Percentiles rank a stretch among this genome's conserved stretches.
Conservation (phyloP, 1,284 basidiomycete genomes). For the Erythrobasidium hasegawianum region DNA sequence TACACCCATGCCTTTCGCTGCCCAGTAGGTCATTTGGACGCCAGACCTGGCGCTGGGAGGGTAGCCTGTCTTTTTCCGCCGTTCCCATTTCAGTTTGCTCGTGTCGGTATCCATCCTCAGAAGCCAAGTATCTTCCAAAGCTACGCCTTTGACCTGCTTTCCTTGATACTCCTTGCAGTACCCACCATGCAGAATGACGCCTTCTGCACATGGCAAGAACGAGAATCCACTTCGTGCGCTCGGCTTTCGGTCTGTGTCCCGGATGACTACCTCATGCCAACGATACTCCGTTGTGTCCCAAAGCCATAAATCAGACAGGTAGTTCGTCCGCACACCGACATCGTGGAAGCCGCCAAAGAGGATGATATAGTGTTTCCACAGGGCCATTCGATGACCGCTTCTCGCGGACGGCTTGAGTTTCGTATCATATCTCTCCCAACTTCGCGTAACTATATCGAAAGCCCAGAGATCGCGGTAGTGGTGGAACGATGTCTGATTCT, state of each 20-base stretch:
- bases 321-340: constrained; percentile 39
- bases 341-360: constrained; percentile 61
- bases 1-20: constrained; percentile 60
- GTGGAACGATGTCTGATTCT: constrained; percentile 82
- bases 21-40: constrained; percentile 80
- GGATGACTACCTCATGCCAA: constrained; percentile 76
- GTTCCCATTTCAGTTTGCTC: constrained; percentile 73
- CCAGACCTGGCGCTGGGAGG: constrained; percentile 61
- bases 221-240: constrained; percentile 80
- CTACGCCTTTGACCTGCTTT: constrained; percentile 77
- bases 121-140: constrained; percentile 88
- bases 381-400: constrained; percentile 84
- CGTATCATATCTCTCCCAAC: constrained; percentile 86
- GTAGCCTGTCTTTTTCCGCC: constrained; percentile 72
- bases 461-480: constrained; percentile 78
- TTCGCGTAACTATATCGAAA: constrained; percentile 65
- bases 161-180: constrained; percentile 89
- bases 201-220: constrained; percentile 73
- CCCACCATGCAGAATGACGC: constrained; percentile 79
- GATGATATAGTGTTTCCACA: constrained; percentile 83
- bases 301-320: constrained; percentile 44
- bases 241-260: constrained; percentile 64
- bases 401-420: constrained; percentile 75
- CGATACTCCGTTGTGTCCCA: constrained; percentile 59
- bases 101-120: constrained; percentile 55